Percentiles rank a stretch among this genome's conserved stretches.
Evolutionary conservation across 345 rosid species (phyloP).

Genomic region (Euphorbia tirucalli): DNA sequence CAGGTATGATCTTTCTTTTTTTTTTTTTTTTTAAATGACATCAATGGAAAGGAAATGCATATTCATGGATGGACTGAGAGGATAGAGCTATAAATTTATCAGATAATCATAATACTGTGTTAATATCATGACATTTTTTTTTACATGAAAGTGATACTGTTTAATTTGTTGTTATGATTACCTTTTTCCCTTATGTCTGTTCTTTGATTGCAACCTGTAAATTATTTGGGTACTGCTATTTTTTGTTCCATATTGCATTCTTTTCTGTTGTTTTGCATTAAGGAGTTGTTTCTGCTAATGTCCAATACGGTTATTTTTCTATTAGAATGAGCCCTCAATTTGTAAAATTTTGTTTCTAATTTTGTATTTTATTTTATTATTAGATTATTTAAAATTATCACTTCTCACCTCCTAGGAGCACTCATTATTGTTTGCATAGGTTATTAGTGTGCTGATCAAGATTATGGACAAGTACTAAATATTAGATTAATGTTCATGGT

Average conservation of each 20-base stretch:
- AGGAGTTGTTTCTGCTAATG: not conserved
- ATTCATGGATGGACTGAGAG: not conserved
- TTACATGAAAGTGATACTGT: not conserved
- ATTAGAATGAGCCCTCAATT: not conserved
- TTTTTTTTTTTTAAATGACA: not conserved
- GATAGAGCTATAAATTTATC: not conserved
- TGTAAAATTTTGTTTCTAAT: not conserved
- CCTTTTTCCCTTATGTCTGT: not conserved
- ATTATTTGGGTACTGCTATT: not conserved
- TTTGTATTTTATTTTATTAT: not conserved
- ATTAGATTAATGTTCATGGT: not conserved
- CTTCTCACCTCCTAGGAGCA: not conserved
- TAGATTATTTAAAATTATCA: not conserved
- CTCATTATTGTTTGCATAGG: not conserved
- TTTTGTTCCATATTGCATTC: not conserved
- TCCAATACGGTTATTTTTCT: not conserved
- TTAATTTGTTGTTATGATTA: not conserved
- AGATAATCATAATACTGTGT: not conserved
- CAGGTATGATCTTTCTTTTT: constrained; percentile 37
- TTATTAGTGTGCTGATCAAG: not conserved
- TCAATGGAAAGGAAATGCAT: not conserved
- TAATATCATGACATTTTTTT: not conserved
- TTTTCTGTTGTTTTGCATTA: not conserved
- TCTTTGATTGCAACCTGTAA: not conserved
- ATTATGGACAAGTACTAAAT: not conserved